A percentile compares a stretch with the other conserved stretches of the same genome.
Conservation (phyloP, 306 rosid species). For the Rosa multiflora region DNA sequence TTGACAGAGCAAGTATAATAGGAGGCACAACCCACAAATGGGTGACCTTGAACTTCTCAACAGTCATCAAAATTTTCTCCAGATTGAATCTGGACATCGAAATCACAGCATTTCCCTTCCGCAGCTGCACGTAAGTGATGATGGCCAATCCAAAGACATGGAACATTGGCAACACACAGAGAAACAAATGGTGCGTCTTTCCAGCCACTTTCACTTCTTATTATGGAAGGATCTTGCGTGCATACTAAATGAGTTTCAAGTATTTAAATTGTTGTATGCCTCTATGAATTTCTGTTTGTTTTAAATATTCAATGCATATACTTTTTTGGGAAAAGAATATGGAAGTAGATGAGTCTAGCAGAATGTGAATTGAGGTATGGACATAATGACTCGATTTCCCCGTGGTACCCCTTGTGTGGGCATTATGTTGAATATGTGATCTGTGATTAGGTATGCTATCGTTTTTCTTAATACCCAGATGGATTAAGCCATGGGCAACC, state of each 20-base stretch:
- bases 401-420: too few relatives aligned
- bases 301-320: too few relatives aligned
- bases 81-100: conserved; percentile 52
- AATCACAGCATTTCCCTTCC: conserved; percentile 56
- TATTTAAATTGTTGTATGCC: too few relatives aligned
- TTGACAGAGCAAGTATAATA: conserved; percentile 64
- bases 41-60: conserved; percentile 62
- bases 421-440: too few relatives aligned
- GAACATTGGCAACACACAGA: conserved; percentile 57
- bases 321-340: too few relatives aligned
- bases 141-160: conserved; percentile 71
- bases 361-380: too few relatives aligned
- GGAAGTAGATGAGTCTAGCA: too few relatives aligned
- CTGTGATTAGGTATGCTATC: not conserved
- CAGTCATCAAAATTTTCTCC: conserved; percentile 42
- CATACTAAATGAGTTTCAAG: too few relatives aligned
- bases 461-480: conserved; percentile 58
- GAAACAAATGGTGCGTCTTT: conserved; percentile 38
- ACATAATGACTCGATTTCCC: too few relatives aligned
- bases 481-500: conserved; percentile 51
- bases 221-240: too few relatives aligned
- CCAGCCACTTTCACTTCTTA: too few relatives aligned
- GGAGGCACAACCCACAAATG: conserved; percentile 88
- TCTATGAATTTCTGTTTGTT: too few relatives aligned
- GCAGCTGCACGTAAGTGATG: conserved; percentile 52